These are phyloP conservation scores for Russula earlei DNA, from an alignment of 768 basidiomycete genomes.

Conservation along the genomic window DNA sequence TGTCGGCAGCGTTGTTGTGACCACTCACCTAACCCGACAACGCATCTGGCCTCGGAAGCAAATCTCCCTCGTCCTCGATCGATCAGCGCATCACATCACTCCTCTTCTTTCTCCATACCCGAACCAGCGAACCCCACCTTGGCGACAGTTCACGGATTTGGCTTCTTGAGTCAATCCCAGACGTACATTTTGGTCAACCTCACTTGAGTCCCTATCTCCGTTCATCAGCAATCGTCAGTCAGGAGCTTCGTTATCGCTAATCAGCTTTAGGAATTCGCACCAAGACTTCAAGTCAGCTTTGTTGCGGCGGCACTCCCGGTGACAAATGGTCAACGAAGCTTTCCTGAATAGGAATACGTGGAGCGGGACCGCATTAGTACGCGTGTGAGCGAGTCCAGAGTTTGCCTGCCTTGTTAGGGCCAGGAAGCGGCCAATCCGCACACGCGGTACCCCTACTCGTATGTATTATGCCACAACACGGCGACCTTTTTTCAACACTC, in stretches of 20 bases:
- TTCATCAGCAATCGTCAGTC: too few species aligned
- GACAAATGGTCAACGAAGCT: neutral
- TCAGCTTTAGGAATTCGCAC: neutral
- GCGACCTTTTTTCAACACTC: slow-evolving; percentile 3
- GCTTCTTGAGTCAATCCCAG: neutral
- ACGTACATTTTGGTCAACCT: neutral
- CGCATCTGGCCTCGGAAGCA: neutral
- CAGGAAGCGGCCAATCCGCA: neutral
- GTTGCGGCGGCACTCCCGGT: neutral
- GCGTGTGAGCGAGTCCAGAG: neutral
- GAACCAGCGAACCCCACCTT: neutral
- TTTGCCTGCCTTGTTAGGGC: too few species aligned
- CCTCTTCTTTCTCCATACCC: neutral
- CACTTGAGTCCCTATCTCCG: neutral
- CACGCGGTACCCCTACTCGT: neutral
- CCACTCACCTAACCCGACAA: neutral
- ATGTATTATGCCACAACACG: neutral
- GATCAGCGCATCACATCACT: neutral
- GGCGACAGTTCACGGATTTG: neutral
- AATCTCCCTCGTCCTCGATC: neutral
- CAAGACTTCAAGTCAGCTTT: neutral
- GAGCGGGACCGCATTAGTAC: neutral
- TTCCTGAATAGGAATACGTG: neutral
- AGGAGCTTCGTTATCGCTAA: neutral
- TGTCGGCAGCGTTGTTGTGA: neutral